Evolutionary conservation across 2,329 filamentous ascomycete genomes (phyloP), one percentile per base, ranked within the genome.

Genomic region (Lasiodiplodia gonubiensis): DNA sequence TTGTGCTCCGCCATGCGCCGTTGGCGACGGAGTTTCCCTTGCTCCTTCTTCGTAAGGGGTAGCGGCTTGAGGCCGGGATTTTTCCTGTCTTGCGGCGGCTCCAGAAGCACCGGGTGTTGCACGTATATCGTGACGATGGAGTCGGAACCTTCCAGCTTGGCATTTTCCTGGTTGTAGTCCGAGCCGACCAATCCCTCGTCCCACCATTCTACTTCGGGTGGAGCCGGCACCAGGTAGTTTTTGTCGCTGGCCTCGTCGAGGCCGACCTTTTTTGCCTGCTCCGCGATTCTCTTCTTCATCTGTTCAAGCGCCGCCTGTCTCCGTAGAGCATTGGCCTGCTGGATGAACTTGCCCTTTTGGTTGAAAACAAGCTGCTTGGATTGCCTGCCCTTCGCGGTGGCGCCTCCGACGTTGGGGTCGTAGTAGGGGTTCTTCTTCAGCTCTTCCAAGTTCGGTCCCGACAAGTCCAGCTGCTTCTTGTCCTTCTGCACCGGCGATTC

Each of bases 221-320:
- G 95, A 37, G 86, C 85, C 70, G 94, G 90, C 6, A 97, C 88
- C 4, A 95, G 80, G 76, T 94, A 98, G 37, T 93, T 92, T 78
- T 94, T 97, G 78, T 99, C 94, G 59, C 91, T 89, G 69, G 96
- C 94, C 77, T 98, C 94, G 74, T 98, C 94, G 70, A 98, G 92
- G 55, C 93, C 94, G n/a, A 91, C 93, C 77, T 93, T 94, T 68
- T 94, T 88, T 12, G 93, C 91, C 72, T 93, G 90, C 72, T 91
- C 91, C 1, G 94, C 94, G 72, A 99, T 96, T 67, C 91, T 88
- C 82, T 91, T 94, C 80, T 98, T 98, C 89, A 99, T 94, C 70
- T 90, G 90, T 82, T 99, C 96, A 33, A 99, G 84, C 61, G 91
- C 90, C 51, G 91, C 93, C 80, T 97, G 94, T 69, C 93, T 88